phyloP scores from a whole-genome alignment of 2,329 filamentous ascomycete species.

The Colletotrichum tropicicola region DNA sequence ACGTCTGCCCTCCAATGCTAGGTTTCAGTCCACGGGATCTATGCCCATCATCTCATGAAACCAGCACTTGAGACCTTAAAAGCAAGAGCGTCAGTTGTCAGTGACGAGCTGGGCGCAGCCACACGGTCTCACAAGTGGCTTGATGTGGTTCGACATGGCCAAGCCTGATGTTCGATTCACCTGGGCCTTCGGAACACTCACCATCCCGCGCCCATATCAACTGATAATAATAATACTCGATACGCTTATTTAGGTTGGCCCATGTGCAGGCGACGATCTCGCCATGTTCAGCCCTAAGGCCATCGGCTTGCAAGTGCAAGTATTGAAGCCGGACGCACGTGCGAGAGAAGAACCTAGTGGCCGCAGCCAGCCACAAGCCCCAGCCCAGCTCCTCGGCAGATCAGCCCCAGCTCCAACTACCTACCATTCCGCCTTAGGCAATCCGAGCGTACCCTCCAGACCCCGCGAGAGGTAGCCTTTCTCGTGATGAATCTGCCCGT shows the following conservation, averaged over 20 bases:
- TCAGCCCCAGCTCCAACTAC: neutral
- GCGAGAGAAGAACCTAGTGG: neutral
- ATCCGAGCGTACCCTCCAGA: neutral
- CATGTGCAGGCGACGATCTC: neutral
- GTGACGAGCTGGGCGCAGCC: neutral
- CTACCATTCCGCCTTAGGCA: neutral
- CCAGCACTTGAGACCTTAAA: neutral
- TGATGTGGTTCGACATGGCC: neutral
- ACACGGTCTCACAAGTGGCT: neutral
- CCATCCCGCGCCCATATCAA: no score
- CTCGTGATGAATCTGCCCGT: neutral
- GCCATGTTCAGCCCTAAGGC: neutral
- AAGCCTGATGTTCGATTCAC: neutral
- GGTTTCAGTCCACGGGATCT: neutral
- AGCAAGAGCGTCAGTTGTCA: neutral
- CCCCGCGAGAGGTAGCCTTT: neutral
- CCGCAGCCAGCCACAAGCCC: neutral
- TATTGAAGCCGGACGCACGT: neutral
- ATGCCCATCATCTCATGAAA: neutral
- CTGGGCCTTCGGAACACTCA: no score
- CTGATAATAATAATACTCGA: no score
- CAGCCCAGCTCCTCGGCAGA: neutral
- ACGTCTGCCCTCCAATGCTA: neutral
- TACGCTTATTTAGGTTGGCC: neutral
- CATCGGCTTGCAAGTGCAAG: neutral